Base-by-base conservation (phyloP, 2,329 filamentous ascomycete species). In the Sporothrix pallida region DNA sequence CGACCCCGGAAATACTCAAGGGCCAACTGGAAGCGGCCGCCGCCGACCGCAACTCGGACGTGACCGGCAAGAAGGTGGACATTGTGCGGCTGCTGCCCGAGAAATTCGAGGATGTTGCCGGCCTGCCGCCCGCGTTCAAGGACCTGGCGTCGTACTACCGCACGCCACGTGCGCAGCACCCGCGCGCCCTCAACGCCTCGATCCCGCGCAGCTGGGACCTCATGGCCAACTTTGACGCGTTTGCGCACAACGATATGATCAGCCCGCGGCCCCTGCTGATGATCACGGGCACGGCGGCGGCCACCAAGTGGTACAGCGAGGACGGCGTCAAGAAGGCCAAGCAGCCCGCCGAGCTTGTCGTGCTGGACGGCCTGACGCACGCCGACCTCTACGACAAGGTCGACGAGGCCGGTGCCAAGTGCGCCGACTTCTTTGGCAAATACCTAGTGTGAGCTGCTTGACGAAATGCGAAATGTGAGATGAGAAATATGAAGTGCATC, bases 111-210 rank as follows among this genome's bases (percentile, higher is more conserved):
- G 50, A 54, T 10, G 50, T n/a, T 7, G 17, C 50, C 15, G 50
- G 50, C 15, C 50, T 54, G 50, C 50, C 50, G 3, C 17, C 50
- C 15, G n/a, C 50, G 8, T 54, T 54, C 50, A 17, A 20, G 5
- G 50, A 54, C 50, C 17, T 54, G 50, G 50, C 50, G 17, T 54
- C 50, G 17, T 54, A 54, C 50, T 54, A 54, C 50, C 50, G 50
- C 17, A 54, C 50, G 17, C 17, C 50, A n/a, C n/a, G 50, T 20
- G 50, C 17, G 17, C 3, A 20, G 8, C 50, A 54, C n/a, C 50
- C 50, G 17, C 50, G 50, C 20, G 50, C 50, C 3, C 20, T n/a
- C 50, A 54, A 54, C 50, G 20, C 50, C 3, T 20, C 50, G n/a
- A 54, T 54, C 15, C 50, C 50, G 17, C 50, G 50, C 50, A 54